These are phyloP conservation scores for Pleurotus pulmonarius DNA, from an alignment of 768 basidiomycete species.

Conservation along the genomic window DNA sequence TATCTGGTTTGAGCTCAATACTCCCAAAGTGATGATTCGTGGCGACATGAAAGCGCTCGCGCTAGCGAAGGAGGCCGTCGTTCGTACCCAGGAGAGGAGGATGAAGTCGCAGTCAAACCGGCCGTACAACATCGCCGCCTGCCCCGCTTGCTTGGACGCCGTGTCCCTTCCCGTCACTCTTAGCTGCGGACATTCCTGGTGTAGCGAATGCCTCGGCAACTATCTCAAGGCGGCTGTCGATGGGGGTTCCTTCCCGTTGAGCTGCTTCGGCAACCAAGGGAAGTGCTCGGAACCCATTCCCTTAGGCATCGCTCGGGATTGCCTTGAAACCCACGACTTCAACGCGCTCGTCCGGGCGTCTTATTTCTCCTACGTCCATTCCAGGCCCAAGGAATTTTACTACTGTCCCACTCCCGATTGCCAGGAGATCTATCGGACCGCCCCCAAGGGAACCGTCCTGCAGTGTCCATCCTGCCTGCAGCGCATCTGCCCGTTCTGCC, in stretches of 20 bases:
- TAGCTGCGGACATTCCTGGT: conserved; percentile 67
- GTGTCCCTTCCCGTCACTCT: conserved; percentile 49
- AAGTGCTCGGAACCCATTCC: conserved; percentile 57
- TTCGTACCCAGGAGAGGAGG: conserved; percentile 24
- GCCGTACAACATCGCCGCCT: conserved; percentile 25
- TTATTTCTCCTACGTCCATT: conserved; percentile 57
- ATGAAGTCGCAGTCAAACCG: conserved; percentile 9
- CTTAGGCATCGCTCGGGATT: conserved; percentile 40
- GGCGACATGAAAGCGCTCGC: conserved; percentile 46
- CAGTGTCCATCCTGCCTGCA: conserved; percentile 55
- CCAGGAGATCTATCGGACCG: conserved; percentile 63
- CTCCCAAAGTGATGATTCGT: conserved; percentile 46
- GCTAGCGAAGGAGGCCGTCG: conserved; percentile 37
- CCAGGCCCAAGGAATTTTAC: conserved; percentile 57
- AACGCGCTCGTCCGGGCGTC: conserved; percentile 54
- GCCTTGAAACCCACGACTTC: conserved; percentile 52
- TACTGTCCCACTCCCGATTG: conserved; percentile 83
- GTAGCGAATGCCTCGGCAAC: conserved; percentile 52
- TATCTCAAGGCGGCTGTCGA: conserved; percentile 60
- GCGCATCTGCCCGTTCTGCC: conserved; percentile 53
- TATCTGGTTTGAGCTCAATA: conserved; percentile 42
- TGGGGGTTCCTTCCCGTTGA: conserved; percentile 63
- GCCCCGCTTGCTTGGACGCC: conserved; percentile 70
- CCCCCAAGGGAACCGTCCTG: conserved; percentile 36
- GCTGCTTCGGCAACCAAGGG: conserved; percentile 63